Evolutionary conservation across 306 rosid genomes (phyloP).

Genomic region (Begonia loranthoides): DNA sequence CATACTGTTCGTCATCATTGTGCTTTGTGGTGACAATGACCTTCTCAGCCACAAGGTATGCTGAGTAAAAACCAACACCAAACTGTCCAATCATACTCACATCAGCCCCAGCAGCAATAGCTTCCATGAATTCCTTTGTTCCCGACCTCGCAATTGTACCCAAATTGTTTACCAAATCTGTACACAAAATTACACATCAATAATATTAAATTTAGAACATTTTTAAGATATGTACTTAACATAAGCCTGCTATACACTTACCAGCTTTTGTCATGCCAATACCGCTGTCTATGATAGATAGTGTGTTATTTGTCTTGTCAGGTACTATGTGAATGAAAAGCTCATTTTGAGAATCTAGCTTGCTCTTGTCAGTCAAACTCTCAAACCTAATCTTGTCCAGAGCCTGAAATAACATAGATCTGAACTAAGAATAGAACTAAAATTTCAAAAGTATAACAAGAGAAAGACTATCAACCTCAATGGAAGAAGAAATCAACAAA

Average conservation of each 20-base stretch:
- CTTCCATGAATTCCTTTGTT: constrained; percentile 91
- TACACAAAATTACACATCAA: no score
- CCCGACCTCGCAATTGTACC: constrained; percentile 74
- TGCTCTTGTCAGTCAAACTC: constrained; percentile 55
- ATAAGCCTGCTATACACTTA: constrained; percentile 18
- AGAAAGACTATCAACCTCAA: no score
- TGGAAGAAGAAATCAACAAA: no score
- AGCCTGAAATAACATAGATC: constrained; percentile 25
- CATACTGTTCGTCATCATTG: no score
- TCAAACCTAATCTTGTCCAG: constrained; percentile 75
- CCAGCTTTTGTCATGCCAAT: constrained; percentile 81
- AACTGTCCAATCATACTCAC: constrained; percentile 21
- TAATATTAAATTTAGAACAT: no score
- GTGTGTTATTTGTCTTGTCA: constrained; percentile 38
- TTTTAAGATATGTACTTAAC: no score
- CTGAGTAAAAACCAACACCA: constrained; percentile 84
- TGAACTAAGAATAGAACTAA: no score
- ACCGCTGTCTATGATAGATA: constrained; percentile 70
- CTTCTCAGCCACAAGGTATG: constrained; percentile 21
- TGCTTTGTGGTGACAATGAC: constrained; percentile 25
- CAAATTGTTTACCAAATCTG: constrained; percentile 65
- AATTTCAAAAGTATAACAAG: no score
- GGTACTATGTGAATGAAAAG: constrained; percentile 26
- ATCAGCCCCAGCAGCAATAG: no score
- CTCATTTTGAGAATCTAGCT: constrained; percentile 76